Conservation (phyloP, 2,329 filamentous ascomycete species). For the Cordyceps tenuipes region DNA sequence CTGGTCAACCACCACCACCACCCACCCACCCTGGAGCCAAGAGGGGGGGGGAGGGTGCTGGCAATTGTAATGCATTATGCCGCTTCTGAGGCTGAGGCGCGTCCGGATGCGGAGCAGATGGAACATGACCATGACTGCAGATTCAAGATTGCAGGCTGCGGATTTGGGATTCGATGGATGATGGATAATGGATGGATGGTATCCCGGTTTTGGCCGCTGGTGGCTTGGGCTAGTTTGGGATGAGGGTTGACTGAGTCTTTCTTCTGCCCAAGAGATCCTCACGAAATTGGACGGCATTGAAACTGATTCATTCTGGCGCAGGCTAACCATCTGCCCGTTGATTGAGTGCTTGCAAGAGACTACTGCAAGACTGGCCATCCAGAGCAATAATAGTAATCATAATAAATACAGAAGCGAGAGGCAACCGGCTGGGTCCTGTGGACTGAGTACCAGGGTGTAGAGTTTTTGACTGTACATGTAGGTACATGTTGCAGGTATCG, state of each 20-base stretch:
- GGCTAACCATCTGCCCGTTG: neutral
- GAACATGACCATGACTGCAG: no score
- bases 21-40: no score
- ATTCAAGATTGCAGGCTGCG: neutral
- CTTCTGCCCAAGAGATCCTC: neutral
- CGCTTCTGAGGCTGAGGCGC: no score
- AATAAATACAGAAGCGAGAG: neutral
- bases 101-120: no score
- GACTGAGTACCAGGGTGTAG: neutral
- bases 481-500: neutral
- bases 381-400: neutral
- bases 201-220: no score
- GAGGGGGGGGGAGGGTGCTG: no score
- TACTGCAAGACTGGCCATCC: slow-evolving; percentile 8
- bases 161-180: neutral
- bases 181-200: no score
- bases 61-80: neutral
- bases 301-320: neutral
- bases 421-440: neutral
- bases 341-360: slow-evolving; percentile 3
- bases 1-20: neutral
- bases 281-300: neutral
- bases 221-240: no score
- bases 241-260: no score
- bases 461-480: no score